Conservation (phyloP, 371 early-diverging fungal genomes). For the Circinella minor region DNA sequence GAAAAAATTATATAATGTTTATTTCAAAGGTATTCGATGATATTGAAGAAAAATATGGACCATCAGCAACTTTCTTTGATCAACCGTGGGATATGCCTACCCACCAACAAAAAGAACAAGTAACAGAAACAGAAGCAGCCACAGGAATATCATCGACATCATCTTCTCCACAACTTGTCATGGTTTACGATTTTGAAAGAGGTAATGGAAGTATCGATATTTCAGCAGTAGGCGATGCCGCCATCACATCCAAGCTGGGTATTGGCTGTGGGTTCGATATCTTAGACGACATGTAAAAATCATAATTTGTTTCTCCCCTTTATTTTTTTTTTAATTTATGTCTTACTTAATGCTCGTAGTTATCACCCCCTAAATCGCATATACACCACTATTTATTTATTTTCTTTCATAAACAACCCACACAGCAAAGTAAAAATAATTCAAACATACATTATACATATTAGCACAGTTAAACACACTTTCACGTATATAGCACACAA, state of each 20-base stretch:
- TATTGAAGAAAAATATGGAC: constrained; percentile 40
- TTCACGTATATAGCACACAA: constrained; percentile 1
- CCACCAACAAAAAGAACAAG: neutral
- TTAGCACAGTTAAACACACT: neutral
- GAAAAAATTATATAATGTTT: neutral
- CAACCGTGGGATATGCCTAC: constrained; percentile 18
- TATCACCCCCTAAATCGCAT: too few relatives aligned
- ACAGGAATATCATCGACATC: neutral
- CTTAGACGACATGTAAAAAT: constrained; percentile 22
- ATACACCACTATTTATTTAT: neutral
- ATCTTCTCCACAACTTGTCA: constrained; percentile 43
- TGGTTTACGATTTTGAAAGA: constrained; percentile 60
- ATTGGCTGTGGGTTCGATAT: constrained; percentile 29
- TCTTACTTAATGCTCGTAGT: neutral
- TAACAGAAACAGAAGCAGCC: constrained; percentile 6
- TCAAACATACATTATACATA: too few relatives aligned
- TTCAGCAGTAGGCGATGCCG: constrained; percentile 25
- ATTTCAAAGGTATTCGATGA: constrained; percentile 51
- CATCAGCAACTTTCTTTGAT: constrained; percentile 14
- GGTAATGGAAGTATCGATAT: constrained; percentile 51
- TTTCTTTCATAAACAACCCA: neutral
- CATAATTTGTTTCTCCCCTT: neutral
- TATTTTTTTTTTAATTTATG: constrained; percentile 1
- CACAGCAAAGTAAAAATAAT: neutral
- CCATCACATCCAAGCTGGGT: constrained; percentile 18